These are phyloP conservation scores for Hirsutella thompsonii DNA, from an alignment of 2,329 filamentous ascomycete species.

Conservation along the genomic window DNA sequence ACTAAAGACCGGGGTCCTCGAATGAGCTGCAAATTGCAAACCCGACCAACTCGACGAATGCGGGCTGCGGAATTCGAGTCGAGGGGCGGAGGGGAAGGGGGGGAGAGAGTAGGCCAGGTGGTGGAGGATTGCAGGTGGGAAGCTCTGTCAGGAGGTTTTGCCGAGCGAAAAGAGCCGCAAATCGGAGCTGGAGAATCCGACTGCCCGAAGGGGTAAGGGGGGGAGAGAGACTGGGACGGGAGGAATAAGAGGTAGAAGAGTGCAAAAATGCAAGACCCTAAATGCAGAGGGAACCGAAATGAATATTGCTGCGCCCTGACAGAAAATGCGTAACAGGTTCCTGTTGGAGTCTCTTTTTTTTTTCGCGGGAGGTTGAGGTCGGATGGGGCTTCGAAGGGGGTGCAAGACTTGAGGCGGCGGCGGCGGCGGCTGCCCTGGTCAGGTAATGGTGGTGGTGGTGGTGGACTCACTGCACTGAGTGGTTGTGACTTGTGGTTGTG, in stretches of 20 bases:
- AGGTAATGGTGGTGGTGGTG: not conserved
- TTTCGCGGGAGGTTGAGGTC: slow-evolving; percentile 6
- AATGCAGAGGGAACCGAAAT: slow-evolving; percentile 5
- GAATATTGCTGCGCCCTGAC: slow-evolving; percentile 7
- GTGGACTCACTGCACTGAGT: too few species aligned
- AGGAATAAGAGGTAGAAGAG: slow-evolving; percentile 1
- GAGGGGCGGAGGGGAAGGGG: not conserved
- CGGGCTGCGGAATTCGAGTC: not conserved
- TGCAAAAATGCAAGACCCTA: slow-evolving; percentile 8
- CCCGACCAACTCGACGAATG: slow-evolving; percentile 18
- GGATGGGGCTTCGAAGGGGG: slow-evolving; percentile 5
- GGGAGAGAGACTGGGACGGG: too few species aligned
- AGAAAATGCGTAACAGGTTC: slow-evolving; percentile 8
- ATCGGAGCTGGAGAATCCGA: slow-evolving; percentile 9
- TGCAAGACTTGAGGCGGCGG: too few species aligned
- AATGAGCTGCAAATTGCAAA: slow-evolving; percentile 20
- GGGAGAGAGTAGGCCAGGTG: not conserved
- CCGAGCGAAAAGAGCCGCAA: slow-evolving; percentile 12
- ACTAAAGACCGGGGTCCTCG: slow-evolving; percentile 5
- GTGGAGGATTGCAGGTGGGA: not conserved
- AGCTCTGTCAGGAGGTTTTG: slow-evolving; percentile 15
- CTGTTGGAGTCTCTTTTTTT: slow-evolving; percentile 8
- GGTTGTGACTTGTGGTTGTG: not conserved
- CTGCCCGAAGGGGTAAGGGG: slow-evolving; percentile 1
- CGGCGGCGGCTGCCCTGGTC: too few species aligned